Conservation (phyloP, 1,139 yeast genomes). For the Torulaspora globosa region DNA sequence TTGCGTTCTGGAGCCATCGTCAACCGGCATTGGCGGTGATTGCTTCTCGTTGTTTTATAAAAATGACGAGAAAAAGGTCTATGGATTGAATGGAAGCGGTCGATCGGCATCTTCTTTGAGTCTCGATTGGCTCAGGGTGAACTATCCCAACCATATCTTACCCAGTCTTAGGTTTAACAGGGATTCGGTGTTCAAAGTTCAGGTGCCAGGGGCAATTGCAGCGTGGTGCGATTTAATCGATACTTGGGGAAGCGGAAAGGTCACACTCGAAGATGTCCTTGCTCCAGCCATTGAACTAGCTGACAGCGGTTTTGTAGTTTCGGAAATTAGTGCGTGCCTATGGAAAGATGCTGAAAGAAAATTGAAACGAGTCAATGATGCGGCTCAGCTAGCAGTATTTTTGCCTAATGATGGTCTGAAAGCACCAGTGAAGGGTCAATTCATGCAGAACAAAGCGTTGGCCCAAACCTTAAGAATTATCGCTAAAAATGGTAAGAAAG, state of each 20-base stretch:
- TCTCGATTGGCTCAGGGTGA: slow-evolving; percentile 47
- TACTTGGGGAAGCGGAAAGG: slow-evolving; percentile 70
- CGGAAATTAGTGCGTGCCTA: slow-evolving; percentile 52
- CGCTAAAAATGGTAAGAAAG: slow-evolving; percentile 56
- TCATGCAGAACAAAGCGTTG: slow-evolving; percentile 49
- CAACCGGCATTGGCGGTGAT: slow-evolving; percentile 84
- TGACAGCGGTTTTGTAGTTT: slow-evolving; percentile 61
- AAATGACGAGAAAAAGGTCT: slow-evolving; percentile 46
- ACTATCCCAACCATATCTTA: slow-evolving; percentile 14
- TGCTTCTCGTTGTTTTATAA: slow-evolving; percentile 65
- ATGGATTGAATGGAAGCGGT: slow-evolving; percentile 77
- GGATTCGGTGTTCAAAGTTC: slow-evolving; percentile 8
- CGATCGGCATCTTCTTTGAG: slow-evolving; percentile 54
- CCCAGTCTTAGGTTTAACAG: slow-evolving; percentile 7
- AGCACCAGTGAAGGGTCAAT: slow-evolving; percentile 60
- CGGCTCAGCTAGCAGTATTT: slow-evolving; percentile 22
- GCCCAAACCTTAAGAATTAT: slow-evolving; percentile 54
- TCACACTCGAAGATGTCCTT: slow-evolving; percentile 54
- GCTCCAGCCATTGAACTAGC: slow-evolving; percentile 72
- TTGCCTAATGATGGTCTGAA: slow-evolving; percentile 13
- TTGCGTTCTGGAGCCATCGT: slow-evolving; percentile 67
- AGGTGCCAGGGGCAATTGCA: slow-evolving; percentile 72
- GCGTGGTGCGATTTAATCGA: slow-evolving; percentile 71
- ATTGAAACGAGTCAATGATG: slow-evolving; percentile 22
- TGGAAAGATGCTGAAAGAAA: slow-evolving; percentile 42